Conservation (phyloP, 2,329 filamentous ascomycete species). For the Neonectria punicea region DNA sequence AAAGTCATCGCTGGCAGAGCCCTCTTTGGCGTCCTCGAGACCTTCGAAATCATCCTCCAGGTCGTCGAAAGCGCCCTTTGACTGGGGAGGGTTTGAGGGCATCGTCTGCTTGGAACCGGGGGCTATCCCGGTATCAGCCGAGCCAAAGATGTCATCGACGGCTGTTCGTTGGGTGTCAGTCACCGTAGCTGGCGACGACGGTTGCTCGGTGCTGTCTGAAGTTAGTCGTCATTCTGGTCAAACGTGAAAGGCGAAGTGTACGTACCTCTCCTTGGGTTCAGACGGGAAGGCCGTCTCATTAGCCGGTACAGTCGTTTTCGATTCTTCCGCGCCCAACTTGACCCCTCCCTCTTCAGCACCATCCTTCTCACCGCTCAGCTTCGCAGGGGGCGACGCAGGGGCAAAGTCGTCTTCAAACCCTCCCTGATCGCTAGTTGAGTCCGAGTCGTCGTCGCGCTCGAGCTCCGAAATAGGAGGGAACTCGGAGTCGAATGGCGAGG, state of each 20-base stretch:
- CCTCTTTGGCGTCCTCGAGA: slow-evolving; percentile 85
- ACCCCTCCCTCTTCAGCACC: slow-evolving; percentile 24
- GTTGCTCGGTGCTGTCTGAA: slow-evolving; percentile 41
- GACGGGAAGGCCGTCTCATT: slow-evolving; percentile 36
- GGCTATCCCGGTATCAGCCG: slow-evolving; percentile 41
- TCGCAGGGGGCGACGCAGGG: slow-evolving; percentile 63
- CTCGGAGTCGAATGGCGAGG: slow-evolving; percentile 73
- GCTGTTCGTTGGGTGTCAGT: slow-evolving; percentile 48
- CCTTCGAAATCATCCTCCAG: slow-evolving; percentile 85
- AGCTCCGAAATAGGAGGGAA: slow-evolving; percentile 95
- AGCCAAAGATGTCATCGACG: slow-evolving; percentile 57
- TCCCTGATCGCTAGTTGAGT: slow-evolving; percentile 79
- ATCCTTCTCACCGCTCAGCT: slow-evolving; percentile 39
- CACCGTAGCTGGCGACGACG: slow-evolving; percentile 47
- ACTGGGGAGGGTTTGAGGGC: slow-evolving; percentile 45
- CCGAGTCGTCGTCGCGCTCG: slow-evolving; percentile 79
- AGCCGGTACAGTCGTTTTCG: slow-evolving; percentile 31
- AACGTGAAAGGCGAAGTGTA: not conserved
- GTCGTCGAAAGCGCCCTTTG: slow-evolving; percentile 74
- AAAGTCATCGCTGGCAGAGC: slow-evolving; percentile 82
- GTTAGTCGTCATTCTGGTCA: slow-evolving; percentile 21
- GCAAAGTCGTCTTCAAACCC: slow-evolving; percentile 96
- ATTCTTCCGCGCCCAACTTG: slow-evolving; percentile 17
- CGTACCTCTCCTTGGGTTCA: slow-evolving; percentile 43
- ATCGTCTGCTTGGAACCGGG: slow-evolving; percentile 45